Evolutionary conservation across 164 flowering plant species (phyloP), one percentile per base, ranked within the genome.

Genomic region (Aristolochia contorta): DNA sequence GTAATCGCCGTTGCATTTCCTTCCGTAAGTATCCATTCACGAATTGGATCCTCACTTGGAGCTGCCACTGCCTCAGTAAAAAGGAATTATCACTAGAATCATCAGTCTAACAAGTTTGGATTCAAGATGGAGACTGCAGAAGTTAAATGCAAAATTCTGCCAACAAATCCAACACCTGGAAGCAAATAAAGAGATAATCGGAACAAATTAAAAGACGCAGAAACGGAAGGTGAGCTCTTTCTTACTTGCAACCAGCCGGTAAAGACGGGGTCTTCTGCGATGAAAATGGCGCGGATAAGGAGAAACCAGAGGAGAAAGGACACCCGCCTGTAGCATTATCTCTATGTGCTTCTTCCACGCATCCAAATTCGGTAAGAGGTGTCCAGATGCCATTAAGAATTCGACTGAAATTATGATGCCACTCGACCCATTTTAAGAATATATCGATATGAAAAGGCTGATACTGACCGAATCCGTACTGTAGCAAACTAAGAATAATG

Each of bases 21-120:
- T 77, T 86, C 94, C 1, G 87, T 68, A 18, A 87, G 77, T 50
- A 93, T 93, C 98, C 98, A 93, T 37, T 86, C 91, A 20, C 81
- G 72, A 47, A 90, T 59, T 12, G 98, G 98, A 71, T 93, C 98
- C 33, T 83, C 82, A 63, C 87, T 77, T 71, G 77, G 47, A 54
- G 84, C 70, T 10, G 85, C 84, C 78, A 79, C 96, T 91, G 84
- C 20, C 52, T 59, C 16, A 45, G 50, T n/a, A 59, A 14, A 59
- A 30, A 10, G 15, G 4, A n/a, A 55, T 15, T 55, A 15, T 27
- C 4, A 27, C 1, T 16, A 14, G 14, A 55, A 55, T 19, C 16
- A 55, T 12, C 57, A 55, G 33, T 22, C 24, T 13, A 55, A 55
- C 24, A 22, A 22, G 16, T 2, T 23, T 1, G 33, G 43, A 37